Evolutionary conservation across 768 basidiomycete genomes (phyloP).

Genomic region (Sarcomyxa edulis): DNA sequence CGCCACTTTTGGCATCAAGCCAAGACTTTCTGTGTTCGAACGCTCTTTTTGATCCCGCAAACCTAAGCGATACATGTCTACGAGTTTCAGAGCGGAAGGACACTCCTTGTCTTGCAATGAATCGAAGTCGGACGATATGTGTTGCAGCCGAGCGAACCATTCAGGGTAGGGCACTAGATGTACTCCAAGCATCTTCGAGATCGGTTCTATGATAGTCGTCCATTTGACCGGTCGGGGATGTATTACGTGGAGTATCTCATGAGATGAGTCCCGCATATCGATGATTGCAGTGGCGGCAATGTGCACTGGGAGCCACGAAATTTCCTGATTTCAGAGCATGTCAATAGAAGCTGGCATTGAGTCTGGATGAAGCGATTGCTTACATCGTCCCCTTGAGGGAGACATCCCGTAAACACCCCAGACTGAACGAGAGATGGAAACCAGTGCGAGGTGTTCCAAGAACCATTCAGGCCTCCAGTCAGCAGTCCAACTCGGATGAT

Average conservation of each 20-base stretch:
- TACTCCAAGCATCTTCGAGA: constrained; percentile 16
- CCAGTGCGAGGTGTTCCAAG: constrained; percentile 37
- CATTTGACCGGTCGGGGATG: constrained; percentile 24
- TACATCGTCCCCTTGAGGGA: constrained; percentile 25
- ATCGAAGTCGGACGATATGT: too few relatives aligned
- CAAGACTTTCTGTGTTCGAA: too few relatives aligned
- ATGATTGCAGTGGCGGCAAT: constrained; percentile 22
- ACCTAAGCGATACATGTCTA: too few relatives aligned
- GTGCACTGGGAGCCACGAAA: constrained; percentile 21
- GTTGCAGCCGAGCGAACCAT: constrained; percentile 22
- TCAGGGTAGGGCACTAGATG: constrained; percentile 24
- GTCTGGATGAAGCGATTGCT: constrained; percentile 8
- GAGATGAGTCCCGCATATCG: constrained; percentile 16
- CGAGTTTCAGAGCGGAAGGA: too few relatives aligned
- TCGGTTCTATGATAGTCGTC: constrained; percentile 9
- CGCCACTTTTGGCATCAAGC: too few relatives aligned
- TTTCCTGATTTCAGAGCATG: constrained; percentile 9
- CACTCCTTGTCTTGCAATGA: too few relatives aligned
- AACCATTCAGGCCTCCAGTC: constrained; percentile 26
- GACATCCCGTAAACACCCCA: constrained; percentile 16
- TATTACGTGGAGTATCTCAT: constrained; percentile 19
- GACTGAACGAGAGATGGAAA: constrained; percentile 30
- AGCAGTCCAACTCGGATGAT: constrained; percentile 35
- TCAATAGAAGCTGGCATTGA: not conserved
- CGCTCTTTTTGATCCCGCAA: too few relatives aligned